phyloP scores from a whole-genome alignment of 441 rosid genomes.

The Eruca vesicaria region DNA sequence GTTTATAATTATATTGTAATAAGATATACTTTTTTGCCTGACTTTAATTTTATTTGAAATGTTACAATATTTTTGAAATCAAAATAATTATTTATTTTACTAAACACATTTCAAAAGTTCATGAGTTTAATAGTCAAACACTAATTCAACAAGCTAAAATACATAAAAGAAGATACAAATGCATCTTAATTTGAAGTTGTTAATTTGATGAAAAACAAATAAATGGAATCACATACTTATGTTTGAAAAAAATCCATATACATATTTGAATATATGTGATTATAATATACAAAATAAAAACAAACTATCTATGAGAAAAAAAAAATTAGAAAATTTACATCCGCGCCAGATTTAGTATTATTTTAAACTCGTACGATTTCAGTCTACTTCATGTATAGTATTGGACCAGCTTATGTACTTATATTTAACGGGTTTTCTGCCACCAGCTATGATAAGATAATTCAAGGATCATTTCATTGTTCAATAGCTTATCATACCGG shows the following conservation, averaged over 20 bases:
- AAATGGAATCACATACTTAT: neutral
- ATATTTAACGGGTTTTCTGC: neutral
- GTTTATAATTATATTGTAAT: too few relatives aligned
- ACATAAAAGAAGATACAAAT: too few relatives aligned
- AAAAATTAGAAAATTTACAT: too few relatives aligned
- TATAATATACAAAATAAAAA: too few relatives aligned
- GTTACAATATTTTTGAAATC: neutral
- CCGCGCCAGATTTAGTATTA: too few relatives aligned
- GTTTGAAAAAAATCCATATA: too few relatives aligned
- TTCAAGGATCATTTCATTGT: conserved; percentile 4
- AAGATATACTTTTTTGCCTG: too few relatives aligned
- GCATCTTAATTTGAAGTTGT: neutral
- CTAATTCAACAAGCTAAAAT: neutral
- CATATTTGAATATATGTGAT: too few relatives aligned
- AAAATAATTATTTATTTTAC: neutral
- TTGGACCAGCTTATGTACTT: too few relatives aligned
- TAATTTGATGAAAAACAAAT: neutral
- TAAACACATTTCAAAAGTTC: neutral
- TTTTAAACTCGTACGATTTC: too few relatives aligned
- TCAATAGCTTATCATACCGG: conserved; percentile 10
- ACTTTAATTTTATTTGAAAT: too few relatives aligned
- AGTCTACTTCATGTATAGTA: neutral
- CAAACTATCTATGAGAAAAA: neutral
- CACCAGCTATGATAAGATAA: conserved; percentile 6
- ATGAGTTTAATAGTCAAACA: neutral